Evolutionary conservation across 495 filamentous ascomycete species (phyloP).

Genomic region (Aspergillus haitiensis): DNA sequence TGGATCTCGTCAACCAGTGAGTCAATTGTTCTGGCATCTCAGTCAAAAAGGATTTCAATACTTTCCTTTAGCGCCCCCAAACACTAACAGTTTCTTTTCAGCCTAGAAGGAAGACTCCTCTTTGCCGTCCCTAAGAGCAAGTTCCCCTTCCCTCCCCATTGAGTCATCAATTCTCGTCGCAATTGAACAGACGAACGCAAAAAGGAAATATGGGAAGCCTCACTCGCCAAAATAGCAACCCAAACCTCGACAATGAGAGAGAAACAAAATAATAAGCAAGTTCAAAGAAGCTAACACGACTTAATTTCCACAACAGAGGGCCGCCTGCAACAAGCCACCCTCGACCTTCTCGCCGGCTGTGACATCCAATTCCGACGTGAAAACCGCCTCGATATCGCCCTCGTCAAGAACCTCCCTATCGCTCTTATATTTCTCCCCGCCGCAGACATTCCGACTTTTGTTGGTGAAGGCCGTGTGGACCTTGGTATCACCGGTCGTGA

Average conservation of each 20-base stretch:
- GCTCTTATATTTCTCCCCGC: constrained; percentile 97
- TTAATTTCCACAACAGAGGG: constrained; percentile 65
- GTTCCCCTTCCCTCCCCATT: constrained; percentile 36
- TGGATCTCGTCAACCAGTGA: constrained; percentile 87
- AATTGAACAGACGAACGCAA: constrained; percentile 7
- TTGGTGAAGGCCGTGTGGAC: constrained; percentile 91
- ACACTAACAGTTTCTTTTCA: constrained; percentile 18
- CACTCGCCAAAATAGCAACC: neutral
- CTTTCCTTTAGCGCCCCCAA: neutral
- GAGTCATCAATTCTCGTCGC: constrained; percentile 24
- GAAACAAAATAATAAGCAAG: constrained; percentile 6
- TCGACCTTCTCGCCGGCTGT: constrained; percentile 86
- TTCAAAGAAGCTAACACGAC: neutral
- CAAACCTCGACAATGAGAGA: constrained; percentile 12
- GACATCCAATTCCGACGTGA: constrained; percentile 96
- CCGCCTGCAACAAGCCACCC: constrained; percentile 76
- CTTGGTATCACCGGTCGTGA: constrained; percentile 93
- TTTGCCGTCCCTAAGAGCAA: constrained; percentile 97
- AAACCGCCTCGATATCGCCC: constrained; percentile 90
- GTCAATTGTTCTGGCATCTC: constrained; percentile 36
- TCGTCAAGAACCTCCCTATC: constrained; percentile 92
- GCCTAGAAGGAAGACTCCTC: constrained; percentile 85
- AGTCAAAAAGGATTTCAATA: neutral
- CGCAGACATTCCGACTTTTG: constrained; percentile 94
- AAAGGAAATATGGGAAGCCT: neutral